Evolutionary conservation across 2,329 filamentous ascomycete genomes (phyloP), one percentile per base, ranked within the genome.

Genomic region (Talaromyces sp.): DNA sequence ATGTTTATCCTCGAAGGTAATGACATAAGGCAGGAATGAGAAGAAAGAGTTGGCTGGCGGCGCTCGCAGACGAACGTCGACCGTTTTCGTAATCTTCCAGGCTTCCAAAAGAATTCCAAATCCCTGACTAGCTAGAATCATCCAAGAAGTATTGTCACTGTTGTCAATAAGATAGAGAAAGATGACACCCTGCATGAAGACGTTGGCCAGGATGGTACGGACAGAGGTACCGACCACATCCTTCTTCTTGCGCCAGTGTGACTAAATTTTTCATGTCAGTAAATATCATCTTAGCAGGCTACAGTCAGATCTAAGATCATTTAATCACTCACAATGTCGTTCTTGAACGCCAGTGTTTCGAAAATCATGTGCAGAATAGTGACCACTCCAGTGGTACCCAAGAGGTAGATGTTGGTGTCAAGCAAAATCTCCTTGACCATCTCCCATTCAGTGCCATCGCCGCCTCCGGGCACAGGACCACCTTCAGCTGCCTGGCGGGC

Each of bases 211-310:
- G 67, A 99, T 99, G 29, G 93, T 95, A 52, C 94, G 91, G 55
- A 99, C 89, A 1, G 92, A 97, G 41, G 96, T 96, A 58, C 94
- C 94, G 24, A 99, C 89, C 54, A 96, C 94, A 77, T 97, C 95
- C 81, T 99, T 99, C 87, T 99, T 99, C 80, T 97, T 97, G 70
- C 92, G 90, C 85, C 94, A 99, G 76, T 99, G 94, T 44, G 91
- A 81, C 75, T 77, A 43, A 27, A 17, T 43, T 16, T n/a, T 29
- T 9, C 20, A 13, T 11, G 43, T 65, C 52, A 68, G 65, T 19
- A 30, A 32, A 33, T 6, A 17, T 16, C 1, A 14, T 17, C 13
- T 33, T 32, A 24, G 20, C 13, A 17, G 39, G 20, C 14, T 14
- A 5, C 6, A 7, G 5, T 20, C 16, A 32, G 7, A 35, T n/a